Percentiles rank a stretch among this genome's conserved stretches.
These are phyloP conservation scores for Amphirosellinia nigrospora DNA, from an alignment of 495 filamentous ascomycete species.

Conservation along the genomic window DNA sequence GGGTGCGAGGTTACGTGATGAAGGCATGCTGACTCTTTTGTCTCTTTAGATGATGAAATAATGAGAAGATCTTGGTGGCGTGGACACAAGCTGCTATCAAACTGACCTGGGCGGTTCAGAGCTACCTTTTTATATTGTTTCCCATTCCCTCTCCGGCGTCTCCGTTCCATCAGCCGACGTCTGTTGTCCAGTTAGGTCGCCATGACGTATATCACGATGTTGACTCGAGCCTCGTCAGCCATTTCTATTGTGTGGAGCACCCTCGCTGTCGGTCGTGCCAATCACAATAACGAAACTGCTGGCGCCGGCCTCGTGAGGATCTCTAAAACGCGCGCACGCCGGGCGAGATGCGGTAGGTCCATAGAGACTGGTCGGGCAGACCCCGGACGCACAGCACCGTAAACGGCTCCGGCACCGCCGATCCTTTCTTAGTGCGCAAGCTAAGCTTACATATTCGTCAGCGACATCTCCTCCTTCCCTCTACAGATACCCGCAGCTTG, in stretches of 20 bases:
- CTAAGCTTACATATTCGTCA: neutral
- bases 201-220: neutral
- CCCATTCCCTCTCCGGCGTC: neutral
- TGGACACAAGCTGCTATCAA: neutral
- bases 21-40: neutral
- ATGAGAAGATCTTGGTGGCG: neutral
- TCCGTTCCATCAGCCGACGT: neutral
- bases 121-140: neutral
- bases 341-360: neutral
- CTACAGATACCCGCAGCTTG: neutral
- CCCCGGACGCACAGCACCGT: neutral
- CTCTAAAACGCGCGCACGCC: neutral
- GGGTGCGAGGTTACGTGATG: neutral
- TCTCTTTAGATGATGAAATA: neutral
- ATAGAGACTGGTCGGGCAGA: neutral
- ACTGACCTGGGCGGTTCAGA: neutral
- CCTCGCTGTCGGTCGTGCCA: neutral
- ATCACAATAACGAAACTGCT: neutral
- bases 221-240: neutral
- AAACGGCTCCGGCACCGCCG: neutral
- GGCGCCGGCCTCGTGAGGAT: neutral
- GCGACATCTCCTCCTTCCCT: neutral
- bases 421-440: neutral
- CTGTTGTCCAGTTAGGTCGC: neutral
- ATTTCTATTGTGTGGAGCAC: neutral